Evolutionary conservation across 2,329 filamentous ascomycete genomes (phyloP).

Genomic region (Trichophyton simii): DNA sequence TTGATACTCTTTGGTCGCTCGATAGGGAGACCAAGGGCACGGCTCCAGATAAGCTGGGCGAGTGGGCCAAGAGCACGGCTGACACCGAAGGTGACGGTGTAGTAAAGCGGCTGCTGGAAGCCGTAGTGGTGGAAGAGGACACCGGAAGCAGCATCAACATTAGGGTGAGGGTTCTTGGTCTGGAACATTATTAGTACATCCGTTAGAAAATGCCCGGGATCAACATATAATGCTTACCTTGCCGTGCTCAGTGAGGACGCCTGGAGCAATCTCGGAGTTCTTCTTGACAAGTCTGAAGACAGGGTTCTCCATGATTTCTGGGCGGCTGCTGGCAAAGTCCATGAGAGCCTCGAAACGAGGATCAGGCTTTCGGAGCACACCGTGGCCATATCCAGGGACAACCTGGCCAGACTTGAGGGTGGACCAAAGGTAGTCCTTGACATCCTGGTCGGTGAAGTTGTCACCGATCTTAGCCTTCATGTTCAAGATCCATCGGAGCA

Average conservation of each 20-base stretch:
- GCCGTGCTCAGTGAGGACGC: conserved; percentile 84
- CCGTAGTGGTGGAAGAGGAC: conserved; percentile 97
- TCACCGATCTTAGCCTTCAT: conserved; percentile 83
- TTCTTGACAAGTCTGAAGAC: conserved; percentile 89
- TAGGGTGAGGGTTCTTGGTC: conserved; percentile 96
- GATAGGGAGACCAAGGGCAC: conserved; percentile 84
- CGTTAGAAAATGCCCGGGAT: background rate
- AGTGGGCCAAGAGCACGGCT: conserved; percentile 68
- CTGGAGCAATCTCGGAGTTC: conserved; percentile 82
- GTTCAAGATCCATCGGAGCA: conserved; percentile 88
- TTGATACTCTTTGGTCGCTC: conserved; percentile 98
- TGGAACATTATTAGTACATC: conserved; percentile 16
- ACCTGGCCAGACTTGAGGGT: conserved; percentile 90
- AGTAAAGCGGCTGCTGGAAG: conserved; percentile 94
- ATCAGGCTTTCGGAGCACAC: conserved; percentile 90
- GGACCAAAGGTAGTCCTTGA: conserved; percentile 81
- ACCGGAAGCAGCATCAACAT: conserved; percentile 86
- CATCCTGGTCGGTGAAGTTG: conserved; percentile 65
- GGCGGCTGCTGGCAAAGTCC: conserved; percentile 78
- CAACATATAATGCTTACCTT: conserved; percentile 43
- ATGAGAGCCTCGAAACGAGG: conserved; percentile 93
- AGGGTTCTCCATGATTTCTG: conserved; percentile 73
- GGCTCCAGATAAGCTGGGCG: conserved; percentile 91
- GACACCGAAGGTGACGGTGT: conserved; percentile 59
- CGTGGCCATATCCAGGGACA: conserved; percentile 89